Conservation (phyloP, 1,284 basidiomycete genomes). For the Naganishia liquefaciens region DNA sequence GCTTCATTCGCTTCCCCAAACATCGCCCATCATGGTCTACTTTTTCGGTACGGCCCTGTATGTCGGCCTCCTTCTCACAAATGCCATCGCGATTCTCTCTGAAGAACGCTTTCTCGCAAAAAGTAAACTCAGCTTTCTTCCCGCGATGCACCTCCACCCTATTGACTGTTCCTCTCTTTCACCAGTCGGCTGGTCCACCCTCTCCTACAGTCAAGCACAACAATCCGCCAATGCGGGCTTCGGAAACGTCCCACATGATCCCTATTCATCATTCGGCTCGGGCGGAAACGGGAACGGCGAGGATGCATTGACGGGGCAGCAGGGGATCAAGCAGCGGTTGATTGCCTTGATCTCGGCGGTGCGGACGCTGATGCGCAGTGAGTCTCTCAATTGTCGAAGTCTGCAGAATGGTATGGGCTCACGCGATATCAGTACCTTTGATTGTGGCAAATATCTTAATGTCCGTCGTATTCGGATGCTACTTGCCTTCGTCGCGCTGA, state of each 20-base stretch:
- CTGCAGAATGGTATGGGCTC: slow-evolving; percentile 34
- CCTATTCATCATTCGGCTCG: slow-evolving; percentile 58
- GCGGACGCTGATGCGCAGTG: slow-evolving; percentile 91
- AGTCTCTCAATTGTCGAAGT: slow-evolving; percentile 48
- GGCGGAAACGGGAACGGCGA: slow-evolving; percentile 30
- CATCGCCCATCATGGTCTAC: slow-evolving; percentile 29
- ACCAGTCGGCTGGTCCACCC: slow-evolving; percentile 89
- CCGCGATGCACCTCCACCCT: slow-evolving; percentile 8
- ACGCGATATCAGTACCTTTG: slow-evolving; percentile 67
- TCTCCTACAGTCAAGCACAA: slow-evolving; percentile 53
- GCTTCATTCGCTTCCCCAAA: not conserved
- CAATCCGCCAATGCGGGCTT: slow-evolving; percentile 48
- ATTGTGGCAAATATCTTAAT: slow-evolving; percentile 79
- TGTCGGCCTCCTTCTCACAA: slow-evolving; percentile 72
- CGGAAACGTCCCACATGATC: slow-evolving; percentile 57
- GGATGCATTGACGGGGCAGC: slow-evolving; percentile 45
- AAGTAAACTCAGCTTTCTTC: slow-evolving; percentile 63
- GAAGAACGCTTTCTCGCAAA: slow-evolving; percentile 92
- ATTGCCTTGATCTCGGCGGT: slow-evolving; percentile 92
- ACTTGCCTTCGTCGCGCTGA: not conserved
- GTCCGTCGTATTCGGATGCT: slow-evolving; percentile 39
- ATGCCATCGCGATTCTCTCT: slow-evolving; percentile 88
- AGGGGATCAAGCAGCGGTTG: slow-evolving; percentile 78
- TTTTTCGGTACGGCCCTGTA: slow-evolving; percentile 43
- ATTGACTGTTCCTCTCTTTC: slow-evolving; percentile 11